Conservation (phyloP, 2,329 filamentous ascomycete species). For the Rugonectria rugulosa region DNA sequence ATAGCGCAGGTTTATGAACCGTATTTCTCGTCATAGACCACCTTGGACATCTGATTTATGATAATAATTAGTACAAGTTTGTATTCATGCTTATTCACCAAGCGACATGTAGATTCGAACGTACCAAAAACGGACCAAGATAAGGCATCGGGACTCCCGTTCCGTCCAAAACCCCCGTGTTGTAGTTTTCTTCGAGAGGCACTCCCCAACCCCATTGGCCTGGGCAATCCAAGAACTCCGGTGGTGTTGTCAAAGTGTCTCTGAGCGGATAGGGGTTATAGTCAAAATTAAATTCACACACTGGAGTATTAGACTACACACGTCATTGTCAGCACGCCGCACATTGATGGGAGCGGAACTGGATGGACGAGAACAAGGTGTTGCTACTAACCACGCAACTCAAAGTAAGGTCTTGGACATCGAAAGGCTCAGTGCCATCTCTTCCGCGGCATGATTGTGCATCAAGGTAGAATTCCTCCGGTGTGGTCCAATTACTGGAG, state of each 20-base stretch:
- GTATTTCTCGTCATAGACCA: no score
- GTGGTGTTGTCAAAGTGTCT: no score
- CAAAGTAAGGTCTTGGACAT: not conserved
- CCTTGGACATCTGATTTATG: no score
- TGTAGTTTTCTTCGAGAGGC: not conserved
- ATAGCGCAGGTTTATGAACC: no score
- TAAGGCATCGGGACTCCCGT: not conserved
- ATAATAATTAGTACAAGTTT: no score
- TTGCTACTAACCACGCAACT: not conserved
- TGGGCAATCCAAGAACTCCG: not conserved
- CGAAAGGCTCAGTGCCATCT: not conserved
- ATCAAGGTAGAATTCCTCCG: not conserved
- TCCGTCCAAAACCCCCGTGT: no score
- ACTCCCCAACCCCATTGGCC: not conserved
- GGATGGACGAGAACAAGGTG: no score
- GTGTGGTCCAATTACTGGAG: not conserved
- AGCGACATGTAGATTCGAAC: no score
- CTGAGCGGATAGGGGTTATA: not conserved
- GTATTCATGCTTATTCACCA: no score
- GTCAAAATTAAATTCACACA: slow-evolving; percentile 1
- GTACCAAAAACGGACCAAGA: not conserved
- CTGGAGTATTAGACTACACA: not conserved
- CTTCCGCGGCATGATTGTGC: not conserved
- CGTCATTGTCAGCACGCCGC: not conserved
- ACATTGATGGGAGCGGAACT: not conserved